Evolutionary conservation across 345 rosid genomes (phyloP), one percentile per base, ranked within the genome.

Genomic region (Raphanus raphanistrum): DNA sequence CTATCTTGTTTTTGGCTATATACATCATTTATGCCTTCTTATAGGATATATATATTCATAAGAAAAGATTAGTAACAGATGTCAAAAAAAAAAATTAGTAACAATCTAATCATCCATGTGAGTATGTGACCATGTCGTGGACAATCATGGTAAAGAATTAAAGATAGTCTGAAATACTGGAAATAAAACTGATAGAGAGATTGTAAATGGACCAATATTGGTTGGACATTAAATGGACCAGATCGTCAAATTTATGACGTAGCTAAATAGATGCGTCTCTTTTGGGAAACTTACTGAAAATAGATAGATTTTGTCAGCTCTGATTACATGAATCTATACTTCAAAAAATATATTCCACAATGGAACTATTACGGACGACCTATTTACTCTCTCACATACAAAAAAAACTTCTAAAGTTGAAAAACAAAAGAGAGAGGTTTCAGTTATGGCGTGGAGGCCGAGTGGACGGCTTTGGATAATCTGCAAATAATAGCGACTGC

Each of bases 381-480:
- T 78, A 78, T 78, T 45, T 72, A 66, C 63, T 58, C 70, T 66
- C 57, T 73, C 70, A 8, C 60, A 50, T 50, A 68, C 61, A 79
- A 73, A 48, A 11, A 21, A 38, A 45, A 41, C 8, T 21, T 11
- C 15, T 45, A 73, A 67, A 72, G 52, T 15, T 10, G 35, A 15
- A 31, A 73, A 35, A 50, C 29, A 75, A 71, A 70, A 73, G 71
- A 75, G 76, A 71, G 62, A 41, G 55, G 43, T 32, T 16, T 80
- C 73, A 80, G 70, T 80, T 80, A 75, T 80, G 83, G 25, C 80
- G 76, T 15, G 83, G 83, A 71, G 83, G 83, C 6, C 83, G 76
- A 33, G 76, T 75, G n/a, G 80, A 75, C 1, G 83, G 83, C 80
- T 80, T 80, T 16, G 83, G 83, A 59, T 80, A 80, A 64, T 80